Evolutionary conservation across 108 stramenopile species (phyloP).

Genomic region (Skeletonema potamos): DNA sequence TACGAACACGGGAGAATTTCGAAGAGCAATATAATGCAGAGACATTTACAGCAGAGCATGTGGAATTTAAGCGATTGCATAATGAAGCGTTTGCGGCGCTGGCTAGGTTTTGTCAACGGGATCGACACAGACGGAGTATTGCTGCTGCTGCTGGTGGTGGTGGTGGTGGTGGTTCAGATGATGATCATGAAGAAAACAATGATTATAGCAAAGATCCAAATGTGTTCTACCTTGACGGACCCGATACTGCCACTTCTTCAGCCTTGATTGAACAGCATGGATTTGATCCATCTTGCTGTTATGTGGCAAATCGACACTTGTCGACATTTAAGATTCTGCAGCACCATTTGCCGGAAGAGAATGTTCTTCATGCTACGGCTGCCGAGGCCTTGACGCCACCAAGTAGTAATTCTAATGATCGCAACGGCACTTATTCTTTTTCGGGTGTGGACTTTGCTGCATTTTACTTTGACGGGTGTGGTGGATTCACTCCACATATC

Average conservation of each 20-base stretch:
- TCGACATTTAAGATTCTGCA: slow-evolving; percentile 36
- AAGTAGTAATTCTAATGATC: not conserved
- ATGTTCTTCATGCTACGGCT: slow-evolving; percentile 40
- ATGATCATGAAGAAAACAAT: not conserved
- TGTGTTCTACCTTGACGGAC: slow-evolving; percentile 55
- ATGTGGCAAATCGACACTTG: slow-evolving; percentile 53
- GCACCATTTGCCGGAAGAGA: slow-evolving; percentile 16
- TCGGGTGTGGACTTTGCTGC: slow-evolving; percentile 29
- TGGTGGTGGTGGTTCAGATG: too few relatives aligned
- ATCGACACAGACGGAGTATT: slow-evolving; percentile 1
- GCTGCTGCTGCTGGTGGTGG: not conserved
- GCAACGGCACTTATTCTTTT: not conserved
- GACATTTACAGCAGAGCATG: slow-evolving; percentile 32
- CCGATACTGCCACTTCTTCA: slow-evolving; percentile 37
- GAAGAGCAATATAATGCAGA: slow-evolving; percentile 52
- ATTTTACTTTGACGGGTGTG: slow-evolving; percentile 61
- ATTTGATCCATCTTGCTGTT: slow-evolving; percentile 28
- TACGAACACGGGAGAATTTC: slow-evolving; percentile 16
- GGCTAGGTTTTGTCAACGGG: slow-evolving; percentile 31
- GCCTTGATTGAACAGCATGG: slow-evolving; percentile 21
- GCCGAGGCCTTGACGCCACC: slow-evolving; percentile 33
- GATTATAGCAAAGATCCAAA: slow-evolving; percentile 7
- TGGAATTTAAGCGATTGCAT: slow-evolving; percentile 48
- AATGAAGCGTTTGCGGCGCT: slow-evolving; percentile 46
- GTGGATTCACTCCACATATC: slow-evolving; percentile 45